Evolutionary conservation across 2,329 filamentous ascomycete genomes (phyloP).

Genomic region (Talaromyces islandicus): DNA sequence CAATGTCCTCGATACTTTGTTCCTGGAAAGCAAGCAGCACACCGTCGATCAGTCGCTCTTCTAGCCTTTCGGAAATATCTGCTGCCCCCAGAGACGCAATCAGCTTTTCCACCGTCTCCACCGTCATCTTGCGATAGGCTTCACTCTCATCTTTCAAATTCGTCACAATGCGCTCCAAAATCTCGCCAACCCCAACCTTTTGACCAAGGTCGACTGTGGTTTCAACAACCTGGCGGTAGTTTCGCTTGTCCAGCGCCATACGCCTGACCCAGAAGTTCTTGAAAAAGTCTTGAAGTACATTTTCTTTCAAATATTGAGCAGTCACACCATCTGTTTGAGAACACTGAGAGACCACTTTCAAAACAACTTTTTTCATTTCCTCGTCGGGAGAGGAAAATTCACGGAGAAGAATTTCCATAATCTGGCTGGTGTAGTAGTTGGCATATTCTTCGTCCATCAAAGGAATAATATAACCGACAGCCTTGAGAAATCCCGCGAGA

Average conservation of each 20-base stretch:
- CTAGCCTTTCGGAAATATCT: slow-evolving; percentile 85
- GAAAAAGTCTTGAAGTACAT: slow-evolving; percentile 93
- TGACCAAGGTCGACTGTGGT: slow-evolving; percentile 95
- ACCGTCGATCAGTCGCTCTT: slow-evolving; percentile 91
- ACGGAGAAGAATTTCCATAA: slow-evolving; percentile 95
- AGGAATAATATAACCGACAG: slow-evolving; percentile 95
- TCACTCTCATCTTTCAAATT: slow-evolving; percentile 98
- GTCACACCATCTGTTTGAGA: slow-evolving; percentile 93
- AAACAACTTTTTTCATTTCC: slow-evolving; percentile 99
- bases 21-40: slow-evolving; percentile 96
- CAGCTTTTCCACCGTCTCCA: slow-evolving; percentile 95
- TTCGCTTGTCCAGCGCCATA: slow-evolving; percentile 95
- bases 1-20: slow-evolving; percentile 90
- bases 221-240: slow-evolving; percentile 96
- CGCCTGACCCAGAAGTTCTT: slow-evolving; percentile 97
- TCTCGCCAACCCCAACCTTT: slow-evolving; percentile 96
- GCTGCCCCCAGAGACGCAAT: slow-evolving; percentile 88
- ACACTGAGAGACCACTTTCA: slow-evolving; percentile 96
- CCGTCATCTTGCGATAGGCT: slow-evolving; percentile 97
- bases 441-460: slow-evolving; percentile 99
- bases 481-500: slow-evolving; percentile 91
- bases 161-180: slow-evolving; percentile 84
- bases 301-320: slow-evolving; percentile 87
- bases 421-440: slow-evolving; percentile 97
- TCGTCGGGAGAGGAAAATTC: slow-evolving; percentile 97